A percentile compares a stretch with the other conserved stretches of the same genome.
Evolutionary conservation across 768 basidiomycete species (phyloP).

Genomic region (Terana coerulea): DNA sequence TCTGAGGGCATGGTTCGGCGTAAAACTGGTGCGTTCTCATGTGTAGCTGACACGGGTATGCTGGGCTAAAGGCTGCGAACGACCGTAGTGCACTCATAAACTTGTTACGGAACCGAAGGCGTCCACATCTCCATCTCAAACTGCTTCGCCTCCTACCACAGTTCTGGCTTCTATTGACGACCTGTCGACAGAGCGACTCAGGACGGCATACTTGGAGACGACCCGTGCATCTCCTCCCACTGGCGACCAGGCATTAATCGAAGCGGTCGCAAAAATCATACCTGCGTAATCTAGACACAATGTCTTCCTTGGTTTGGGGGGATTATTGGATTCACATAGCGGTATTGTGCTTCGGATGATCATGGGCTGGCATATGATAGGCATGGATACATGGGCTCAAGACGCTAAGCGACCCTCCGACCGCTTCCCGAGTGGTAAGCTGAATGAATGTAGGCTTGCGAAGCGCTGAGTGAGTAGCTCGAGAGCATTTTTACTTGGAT

Average conservation of each 20-base stretch:
- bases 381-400: constrained; percentile 18
- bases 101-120: constrained; percentile 40
- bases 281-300: constrained; percentile 15
- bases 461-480: too few relatives aligned
- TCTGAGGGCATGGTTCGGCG: constrained; percentile 78
- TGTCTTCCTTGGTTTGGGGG: too few relatives aligned
- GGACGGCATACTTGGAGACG: constrained; percentile 47
- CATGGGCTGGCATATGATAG: constrained; percentile 10
- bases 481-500: constrained; percentile 31
- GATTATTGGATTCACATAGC: too few relatives aligned
- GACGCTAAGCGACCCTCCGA: constrained; percentile 11
- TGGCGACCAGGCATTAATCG: constrained; percentile 17
- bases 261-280: constrained; percentile 20
- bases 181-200: constrained; percentile 67
- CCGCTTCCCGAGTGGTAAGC: too few relatives aligned
- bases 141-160: constrained; percentile 43
- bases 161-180: constrained; percentile 59
- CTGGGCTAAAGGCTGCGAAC: too few relatives aligned
- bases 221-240: constrained; percentile 24
- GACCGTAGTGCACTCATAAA: constrained; percentile 55
- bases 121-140: constrained; percentile 53
- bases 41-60: not conserved
- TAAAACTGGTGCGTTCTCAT: constrained; percentile 61
- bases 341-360: too few relatives aligned
- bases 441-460: too few relatives aligned